Percentiles rank a stretch among this genome's conserved stretches.
Evolutionary conservation across 495 filamentous ascomycete genomes (phyloP).

Genomic region (Neurospora sp.): DNA sequence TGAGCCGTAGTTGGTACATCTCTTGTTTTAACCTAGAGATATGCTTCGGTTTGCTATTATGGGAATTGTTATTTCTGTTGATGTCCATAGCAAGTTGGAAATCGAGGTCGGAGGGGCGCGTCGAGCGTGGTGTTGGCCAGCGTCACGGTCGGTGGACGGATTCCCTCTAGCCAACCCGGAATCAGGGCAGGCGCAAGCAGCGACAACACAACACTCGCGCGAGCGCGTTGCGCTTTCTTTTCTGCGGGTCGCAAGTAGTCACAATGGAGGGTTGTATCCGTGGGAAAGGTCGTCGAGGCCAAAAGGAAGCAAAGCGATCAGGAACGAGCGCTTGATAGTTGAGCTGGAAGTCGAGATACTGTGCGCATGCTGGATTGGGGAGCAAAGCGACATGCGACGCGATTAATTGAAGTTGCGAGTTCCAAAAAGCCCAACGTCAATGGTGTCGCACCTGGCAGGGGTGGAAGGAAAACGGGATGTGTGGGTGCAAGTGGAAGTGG

Average conservation of each 20-base stretch:
- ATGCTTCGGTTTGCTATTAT: constrained; percentile 21
- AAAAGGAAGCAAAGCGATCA: background rate
- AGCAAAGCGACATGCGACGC: background rate
- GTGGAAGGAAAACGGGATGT: background rate
- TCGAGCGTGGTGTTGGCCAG: constrained; percentile 10
- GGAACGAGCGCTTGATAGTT: background rate
- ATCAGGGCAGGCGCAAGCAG: background rate
- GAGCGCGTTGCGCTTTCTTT: background rate
- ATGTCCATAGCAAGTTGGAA: constrained; percentile 19
- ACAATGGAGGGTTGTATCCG: background rate
- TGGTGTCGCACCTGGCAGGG: background rate
- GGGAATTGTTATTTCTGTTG: constrained; percentile 21
- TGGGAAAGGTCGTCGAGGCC: background rate
- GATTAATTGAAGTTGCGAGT: background rate
- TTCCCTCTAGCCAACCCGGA: background rate
- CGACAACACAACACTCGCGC: background rate
- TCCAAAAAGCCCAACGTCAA: background rate
- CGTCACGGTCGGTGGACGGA: background rate
- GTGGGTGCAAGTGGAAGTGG: background rate
- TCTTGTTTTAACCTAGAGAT: constrained; percentile 27
- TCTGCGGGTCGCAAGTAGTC: background rate
- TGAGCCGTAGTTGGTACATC: constrained; percentile 23
- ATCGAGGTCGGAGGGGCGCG: constrained; percentile 6
- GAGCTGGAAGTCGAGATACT: background rate
- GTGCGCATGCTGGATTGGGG: background rate